These are phyloP conservation scores for Blastobotrys muscicola DNA, from an alignment of 805 yeast species.

Conservation along the genomic window DNA sequence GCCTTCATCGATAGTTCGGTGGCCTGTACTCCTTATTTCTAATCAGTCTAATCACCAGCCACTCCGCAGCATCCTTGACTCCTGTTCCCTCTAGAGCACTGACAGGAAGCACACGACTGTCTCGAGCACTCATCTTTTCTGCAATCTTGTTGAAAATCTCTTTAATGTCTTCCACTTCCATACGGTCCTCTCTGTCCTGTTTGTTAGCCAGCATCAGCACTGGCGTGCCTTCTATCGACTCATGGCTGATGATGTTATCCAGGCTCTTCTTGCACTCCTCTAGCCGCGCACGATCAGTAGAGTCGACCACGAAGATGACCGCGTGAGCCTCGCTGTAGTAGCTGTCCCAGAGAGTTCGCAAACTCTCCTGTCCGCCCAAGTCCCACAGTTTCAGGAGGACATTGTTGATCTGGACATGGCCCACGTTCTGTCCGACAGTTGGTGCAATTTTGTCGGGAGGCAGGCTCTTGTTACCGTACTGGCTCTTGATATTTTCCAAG, in stretches of 20 bases:
- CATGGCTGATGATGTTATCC: slow-evolving; percentile 44
- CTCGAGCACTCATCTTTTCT: slow-evolving; percentile 80
- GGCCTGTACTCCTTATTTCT: slow-evolving; percentile 54
- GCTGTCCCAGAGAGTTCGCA: slow-evolving; percentile 78
- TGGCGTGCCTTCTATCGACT: slow-evolving; percentile 68
- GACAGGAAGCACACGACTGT: slow-evolving; percentile 80
- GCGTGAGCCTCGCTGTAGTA: slow-evolving; percentile 85
- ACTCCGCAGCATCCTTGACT: slow-evolving; percentile 74
- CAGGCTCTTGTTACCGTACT: slow-evolving; percentile 31
- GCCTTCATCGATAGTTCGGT: slow-evolving; percentile 33
- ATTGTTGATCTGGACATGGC: slow-evolving; percentile 32
- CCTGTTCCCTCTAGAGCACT: slow-evolving; percentile 78
- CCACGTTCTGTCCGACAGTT: slow-evolving; percentile 85
- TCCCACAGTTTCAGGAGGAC: slow-evolving; percentile 78
- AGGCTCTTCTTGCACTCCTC: slow-evolving; percentile 72
- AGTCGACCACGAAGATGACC: slow-evolving; percentile 84
- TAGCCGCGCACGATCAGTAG: slow-evolving; percentile 73
- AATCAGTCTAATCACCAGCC: slow-evolving; percentile 68
- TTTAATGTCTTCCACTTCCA: slow-evolving; percentile 73
- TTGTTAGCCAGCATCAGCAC: slow-evolving; percentile 92
- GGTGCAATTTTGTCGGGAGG: slow-evolving; percentile 67
- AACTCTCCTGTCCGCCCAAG: slow-evolving; percentile 87
- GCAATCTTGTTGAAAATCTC: slow-evolving; percentile 76
- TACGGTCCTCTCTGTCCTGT: slow-evolving; percentile 65
- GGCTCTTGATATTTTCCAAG: slow-evolving; percentile 53